Evolutionary conservation across 371 early-diverging fungal species (phyloP).

Genomic region (Haplosporangium sp.): DNA sequence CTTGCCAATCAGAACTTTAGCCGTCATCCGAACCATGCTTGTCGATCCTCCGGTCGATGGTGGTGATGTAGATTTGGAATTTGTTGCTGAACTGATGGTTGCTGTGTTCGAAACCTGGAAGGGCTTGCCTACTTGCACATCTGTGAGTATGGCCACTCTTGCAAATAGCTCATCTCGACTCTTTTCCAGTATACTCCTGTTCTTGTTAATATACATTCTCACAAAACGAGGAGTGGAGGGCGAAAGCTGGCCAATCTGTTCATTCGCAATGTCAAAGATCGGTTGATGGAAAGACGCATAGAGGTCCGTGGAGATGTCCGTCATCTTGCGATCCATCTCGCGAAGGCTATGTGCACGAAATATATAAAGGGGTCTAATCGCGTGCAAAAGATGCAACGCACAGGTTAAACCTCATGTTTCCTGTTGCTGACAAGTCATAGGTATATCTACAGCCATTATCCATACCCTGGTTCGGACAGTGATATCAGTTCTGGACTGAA

Average conservation of each 20-base stretch:
- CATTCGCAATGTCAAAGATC: conserved; percentile 29
- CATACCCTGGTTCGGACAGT: conserved; percentile 41
- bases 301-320: conserved; percentile 45
- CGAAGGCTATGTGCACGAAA: conserved; percentile 48
- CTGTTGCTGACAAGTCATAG: background rate
- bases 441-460: background rate
- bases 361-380: conserved; percentile 40
- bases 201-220: conserved; percentile 53
- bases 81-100: conserved; percentile 1
- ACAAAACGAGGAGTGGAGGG: conserved; percentile 46
- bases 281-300: conserved; percentile 45
- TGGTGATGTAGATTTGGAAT: background rate
- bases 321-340: conserved; percentile 52
- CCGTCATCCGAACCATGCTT: conserved; percentile 45
- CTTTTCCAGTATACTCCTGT: conserved; percentile 39
- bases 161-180: conserved; percentile 52
- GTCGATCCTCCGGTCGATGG: background rate
- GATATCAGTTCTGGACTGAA: conserved; percentile 51
- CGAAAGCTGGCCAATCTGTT: conserved; percentile 32
- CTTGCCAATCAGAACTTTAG: conserved; percentile 47
- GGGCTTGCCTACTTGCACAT: conserved; percentile 40
- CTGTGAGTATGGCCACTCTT: conserved; percentile 43
- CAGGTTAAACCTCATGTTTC: background rate
- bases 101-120: conserved; percentile 14
- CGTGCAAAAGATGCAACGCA: background rate